Base-by-base conservation (phyloP, 2,329 filamentous ascomycete genomes). In the Fusarium begoniae region DNA sequence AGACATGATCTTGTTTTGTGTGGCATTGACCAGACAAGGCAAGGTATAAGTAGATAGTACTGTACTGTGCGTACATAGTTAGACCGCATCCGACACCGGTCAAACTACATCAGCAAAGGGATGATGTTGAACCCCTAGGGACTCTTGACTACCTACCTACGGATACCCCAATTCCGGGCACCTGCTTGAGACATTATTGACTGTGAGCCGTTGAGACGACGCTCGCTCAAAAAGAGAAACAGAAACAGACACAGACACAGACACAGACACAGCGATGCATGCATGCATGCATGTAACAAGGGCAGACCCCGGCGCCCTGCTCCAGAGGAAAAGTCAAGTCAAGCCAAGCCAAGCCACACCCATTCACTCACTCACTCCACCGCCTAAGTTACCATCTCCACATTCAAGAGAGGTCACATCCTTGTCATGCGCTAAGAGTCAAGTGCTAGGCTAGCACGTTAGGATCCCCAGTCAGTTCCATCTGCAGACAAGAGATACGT, bases 101-200 rank as follows among this genome's bases (percentile, higher is more conserved):
- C n/a, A 24, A 28, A 38, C 38, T 43, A 32, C 43, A 70, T 44
- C 43, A 45, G 28, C 37, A 53, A 63, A 66, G 40, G 54, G 59
- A 59, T 55, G 44, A 38, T 64, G 30, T 18, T 41, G 56, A 63
- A 48, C 45, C 44, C 44, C 44, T 47, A 61, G 57, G 54, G 45
- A 59, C 38, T 50, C 38, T 55, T 22, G 41, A 61, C 47, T 35
- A 35, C 32, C 47, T 35, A 35, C 32, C 32, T 35, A 55, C 35
- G 41, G 45, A 35, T n/a, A 55, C 40, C 63, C 45, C 54, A 26
- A 40, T 54, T 68, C 35, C 28, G 66, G 50, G 28, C 41, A 66
- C 66, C 53, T 44, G 44, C 53, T 73, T 73, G 70, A 74, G 66
- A 74, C 56, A 71, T 48, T 55, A 59, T 63, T 66, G 50, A 59